phyloP scores from a whole-genome alignment of 371 early-diverging fungal genomes.

The Apophysomyces ossiformis region DNA sequence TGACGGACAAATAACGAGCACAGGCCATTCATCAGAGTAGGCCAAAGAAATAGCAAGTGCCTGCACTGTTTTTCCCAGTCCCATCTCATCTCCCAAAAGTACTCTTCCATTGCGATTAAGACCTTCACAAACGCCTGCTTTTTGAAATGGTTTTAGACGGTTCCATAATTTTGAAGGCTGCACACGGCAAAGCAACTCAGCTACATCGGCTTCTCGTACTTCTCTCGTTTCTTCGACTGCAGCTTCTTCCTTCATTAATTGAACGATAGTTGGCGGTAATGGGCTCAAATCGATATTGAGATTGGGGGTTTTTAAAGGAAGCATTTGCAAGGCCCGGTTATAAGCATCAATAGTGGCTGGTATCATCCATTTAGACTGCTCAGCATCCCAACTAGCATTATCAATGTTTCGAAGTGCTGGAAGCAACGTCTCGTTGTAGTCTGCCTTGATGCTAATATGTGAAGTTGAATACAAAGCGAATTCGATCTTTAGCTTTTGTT shows the following conservation, averaged over 20 bases:
- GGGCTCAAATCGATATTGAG: constrained; percentile 26
- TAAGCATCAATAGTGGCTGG: constrained; percentile 30
- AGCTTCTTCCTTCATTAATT: constrained; percentile 5
- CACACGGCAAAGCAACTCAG: constrained; percentile 22
- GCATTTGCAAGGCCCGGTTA: constrained; percentile 17
- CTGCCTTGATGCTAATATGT: constrained; percentile 24
- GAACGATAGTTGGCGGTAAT: constrained; percentile 11
- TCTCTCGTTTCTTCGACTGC: constrained; percentile 1
- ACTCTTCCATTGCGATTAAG: constrained; percentile 53
- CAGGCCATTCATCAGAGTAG: constrained; percentile 61
- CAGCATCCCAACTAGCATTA: constrained; percentile 20
- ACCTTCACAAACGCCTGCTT: constrained; percentile 54
- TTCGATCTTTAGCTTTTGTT: constrained; percentile 14
- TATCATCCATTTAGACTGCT: constrained; percentile 22
- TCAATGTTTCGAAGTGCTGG: constrained; percentile 27
- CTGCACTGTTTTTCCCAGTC: constrained; percentile 94
- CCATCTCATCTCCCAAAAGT: constrained; percentile 97
- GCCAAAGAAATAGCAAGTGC: constrained; percentile 67
- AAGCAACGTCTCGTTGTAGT: constrained; percentile 25
- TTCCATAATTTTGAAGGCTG: constrained; percentile 22
- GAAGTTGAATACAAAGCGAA: constrained; percentile 26
- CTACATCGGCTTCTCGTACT: constrained; percentile 7
- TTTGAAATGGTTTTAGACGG: constrained; percentile 52
- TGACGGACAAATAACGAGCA: constrained; percentile 65
- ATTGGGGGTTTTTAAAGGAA: constrained; percentile 28